Evolutionary conservation across 768 basidiomycete genomes (phyloP), one percentile per base, ranked within the genome.

Genomic region (Trametes meyenii): DNA sequence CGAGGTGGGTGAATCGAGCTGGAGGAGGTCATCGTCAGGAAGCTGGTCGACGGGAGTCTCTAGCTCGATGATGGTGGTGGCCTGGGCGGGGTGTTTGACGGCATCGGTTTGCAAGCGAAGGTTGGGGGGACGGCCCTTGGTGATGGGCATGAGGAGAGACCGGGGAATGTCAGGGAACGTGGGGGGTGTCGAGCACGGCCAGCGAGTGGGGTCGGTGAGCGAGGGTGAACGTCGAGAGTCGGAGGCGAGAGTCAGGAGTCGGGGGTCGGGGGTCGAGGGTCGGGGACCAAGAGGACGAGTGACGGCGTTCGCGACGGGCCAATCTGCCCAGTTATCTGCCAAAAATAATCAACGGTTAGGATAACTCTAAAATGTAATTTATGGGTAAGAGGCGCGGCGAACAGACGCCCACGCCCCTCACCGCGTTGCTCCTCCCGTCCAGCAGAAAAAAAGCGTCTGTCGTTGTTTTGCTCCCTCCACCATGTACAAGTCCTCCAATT

Each of bases 71-170:
- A 76, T 62, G 17, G 75, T 71, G 45, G 65, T 70, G 1, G 70
- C 43, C 1, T 65, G 66, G 19, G 65, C 61, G 21, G 71, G 68
- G n/a, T 66, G 61, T 60, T 67, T 65, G 5, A 53, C 55, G 24
- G 64, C 51, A 13, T 59, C 61, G 5, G 71, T 67, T 57, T 67
- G 64, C 26, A 85, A 72, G 39, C 82, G 79, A 61, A 85, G 79
- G 55, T 80, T 82, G 24, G 84, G 83, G 7, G 84, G 84, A 19
- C 82, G 78, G 55, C 74, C 73, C 50, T 83, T 79, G 70, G 79
- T 81, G 16, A 62, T 45, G 8, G 67, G 63, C 69, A 67, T 66
- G 58, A n/a, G 23, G 43, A 33, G 5, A 17, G 17, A 23, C 6
- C 33, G 5, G 33, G 11, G 13, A 13, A 17, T 3, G 64, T 53